A percentile compares a stretch with the other conserved stretches of the same genome.
These are phyloP conservation scores for Berberis vulgaris DNA, from an alignment of 164 flowering plant genomes.

Conservation along the genomic window DNA sequence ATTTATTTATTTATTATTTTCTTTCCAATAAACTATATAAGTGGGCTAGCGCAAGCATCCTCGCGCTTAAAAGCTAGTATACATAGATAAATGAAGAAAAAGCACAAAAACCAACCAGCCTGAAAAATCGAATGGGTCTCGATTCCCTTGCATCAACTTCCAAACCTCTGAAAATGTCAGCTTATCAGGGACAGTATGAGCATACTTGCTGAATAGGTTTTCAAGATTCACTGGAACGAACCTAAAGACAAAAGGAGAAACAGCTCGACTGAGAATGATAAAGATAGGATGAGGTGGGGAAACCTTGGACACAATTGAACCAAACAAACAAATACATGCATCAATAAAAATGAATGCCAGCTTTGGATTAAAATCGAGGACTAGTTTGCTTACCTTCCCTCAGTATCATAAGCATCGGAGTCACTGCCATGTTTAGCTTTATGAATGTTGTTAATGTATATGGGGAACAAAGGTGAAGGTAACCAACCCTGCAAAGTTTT, in stretches of 20 bases:
- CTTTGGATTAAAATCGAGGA: neutral
- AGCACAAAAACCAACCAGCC: constrained; percentile 44
- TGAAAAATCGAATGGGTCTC: constrained; percentile 45
- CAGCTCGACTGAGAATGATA: too few relatives aligned
- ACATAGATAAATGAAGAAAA: too few relatives aligned
- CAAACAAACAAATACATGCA: too few relatives aligned
- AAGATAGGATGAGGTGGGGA: too few relatives aligned
- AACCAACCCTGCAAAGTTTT: constrained; percentile 53
- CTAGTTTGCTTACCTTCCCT: constrained; percentile 52
- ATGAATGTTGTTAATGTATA: constrained; percentile 74
- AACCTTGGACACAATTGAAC: too few relatives aligned
- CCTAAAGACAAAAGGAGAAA: constrained; percentile 19
- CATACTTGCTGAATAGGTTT: constrained; percentile 69
- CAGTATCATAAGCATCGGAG: constrained; percentile 63
- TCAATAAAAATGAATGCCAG: too few relatives aligned
- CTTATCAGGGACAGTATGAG: constrained; percentile 51
- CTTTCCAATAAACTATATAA: too few relatives aligned
- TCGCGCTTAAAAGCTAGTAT: too few relatives aligned
- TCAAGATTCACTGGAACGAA: constrained; percentile 49
- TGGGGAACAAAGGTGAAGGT: constrained; percentile 64
- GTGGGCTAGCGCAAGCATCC: too few relatives aligned
- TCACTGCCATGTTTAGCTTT: constrained; percentile 85
- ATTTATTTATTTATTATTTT: too few relatives aligned
- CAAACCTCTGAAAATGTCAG: constrained; percentile 50
- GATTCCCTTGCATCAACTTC: constrained; percentile 65